phyloP scores from a whole-genome alignment of 148 eudicot genomes.

The Chenopodium quinoa region DNA sequence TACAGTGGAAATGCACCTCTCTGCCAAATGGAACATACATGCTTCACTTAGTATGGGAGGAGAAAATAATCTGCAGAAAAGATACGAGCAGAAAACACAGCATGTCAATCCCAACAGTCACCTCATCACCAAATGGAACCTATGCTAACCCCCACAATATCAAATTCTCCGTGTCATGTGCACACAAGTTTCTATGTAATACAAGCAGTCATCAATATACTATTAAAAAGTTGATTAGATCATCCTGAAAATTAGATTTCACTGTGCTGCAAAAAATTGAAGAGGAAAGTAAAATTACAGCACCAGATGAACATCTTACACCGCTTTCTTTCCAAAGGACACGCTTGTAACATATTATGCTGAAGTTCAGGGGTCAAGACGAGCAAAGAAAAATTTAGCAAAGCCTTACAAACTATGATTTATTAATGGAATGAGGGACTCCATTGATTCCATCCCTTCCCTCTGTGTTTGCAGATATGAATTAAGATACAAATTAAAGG shows the following conservation, averaged over 20 bases:
- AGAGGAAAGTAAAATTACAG: no score
- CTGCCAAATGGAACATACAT: constrained; percentile 54
- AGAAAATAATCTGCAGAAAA: constrained; percentile 25
- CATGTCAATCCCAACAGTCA: constrained; percentile 11
- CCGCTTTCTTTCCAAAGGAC: background rate
- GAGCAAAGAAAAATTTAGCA: background rate
- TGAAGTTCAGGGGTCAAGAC: background rate
- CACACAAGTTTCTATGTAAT: background rate
- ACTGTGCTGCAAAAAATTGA: no score
- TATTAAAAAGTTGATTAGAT: no score
- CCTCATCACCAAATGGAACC: background rate
- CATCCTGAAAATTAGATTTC: no score
- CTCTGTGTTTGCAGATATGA: background rate
- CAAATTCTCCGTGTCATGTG: background rate
- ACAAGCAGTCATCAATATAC: background rate
- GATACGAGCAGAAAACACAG: background rate
- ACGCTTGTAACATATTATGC: background rate
- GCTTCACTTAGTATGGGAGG: constrained; percentile 21
- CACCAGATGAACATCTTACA: no score
- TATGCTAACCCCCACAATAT: background rate
- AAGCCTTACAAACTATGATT: no score
- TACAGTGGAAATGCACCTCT: constrained; percentile 90
- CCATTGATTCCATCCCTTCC: background rate
- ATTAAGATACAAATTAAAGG: background rate
- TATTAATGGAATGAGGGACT: no score